phyloP scores from a whole-genome alignment of 495 filamentous ascomycete species.

The Articulospora tetracladia region DNA sequence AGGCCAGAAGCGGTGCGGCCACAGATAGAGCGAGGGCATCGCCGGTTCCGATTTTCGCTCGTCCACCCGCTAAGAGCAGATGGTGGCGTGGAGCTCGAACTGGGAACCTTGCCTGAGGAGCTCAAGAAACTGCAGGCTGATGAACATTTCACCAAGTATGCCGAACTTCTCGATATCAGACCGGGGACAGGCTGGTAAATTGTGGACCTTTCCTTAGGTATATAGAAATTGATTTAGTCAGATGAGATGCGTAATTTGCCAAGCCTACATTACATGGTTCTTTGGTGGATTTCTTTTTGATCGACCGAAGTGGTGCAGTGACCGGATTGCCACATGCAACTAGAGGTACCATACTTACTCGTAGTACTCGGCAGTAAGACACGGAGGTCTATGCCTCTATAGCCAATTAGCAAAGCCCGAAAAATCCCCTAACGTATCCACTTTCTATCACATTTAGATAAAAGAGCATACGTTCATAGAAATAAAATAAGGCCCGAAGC shows the following conservation, averaged over 20 bases:
- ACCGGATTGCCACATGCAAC: background rate
- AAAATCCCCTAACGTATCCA: too few relatives aligned
- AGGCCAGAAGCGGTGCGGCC: conserved; percentile 27
- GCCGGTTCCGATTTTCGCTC: conserved; percentile 27
- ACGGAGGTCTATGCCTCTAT: background rate
- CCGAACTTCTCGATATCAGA: conserved; percentile 20
- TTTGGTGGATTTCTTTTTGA: background rate
- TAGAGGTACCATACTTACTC: background rate
- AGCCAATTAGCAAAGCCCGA: too few relatives aligned
- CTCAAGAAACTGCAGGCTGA: conserved; percentile 28
- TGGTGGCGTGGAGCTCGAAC: conserved; percentile 31
- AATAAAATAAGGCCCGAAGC: too few relatives aligned
- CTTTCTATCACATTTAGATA: too few relatives aligned
- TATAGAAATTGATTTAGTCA: background rate
- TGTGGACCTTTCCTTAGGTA: background rate
- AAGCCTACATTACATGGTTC: background rate
- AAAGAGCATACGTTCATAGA: too few relatives aligned
- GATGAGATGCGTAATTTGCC: background rate
- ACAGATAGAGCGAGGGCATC: conserved; percentile 26
- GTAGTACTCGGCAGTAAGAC: background rate
- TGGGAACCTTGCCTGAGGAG: conserved; percentile 32
- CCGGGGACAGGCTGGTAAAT: background rate
- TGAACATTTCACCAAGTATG: conserved; percentile 30
- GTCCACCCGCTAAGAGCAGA: conserved; percentile 30
- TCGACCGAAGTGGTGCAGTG: background rate